Base-by-base conservation (phyloP, 306 rosid genomes). In the Datisca glomerata region DNA sequence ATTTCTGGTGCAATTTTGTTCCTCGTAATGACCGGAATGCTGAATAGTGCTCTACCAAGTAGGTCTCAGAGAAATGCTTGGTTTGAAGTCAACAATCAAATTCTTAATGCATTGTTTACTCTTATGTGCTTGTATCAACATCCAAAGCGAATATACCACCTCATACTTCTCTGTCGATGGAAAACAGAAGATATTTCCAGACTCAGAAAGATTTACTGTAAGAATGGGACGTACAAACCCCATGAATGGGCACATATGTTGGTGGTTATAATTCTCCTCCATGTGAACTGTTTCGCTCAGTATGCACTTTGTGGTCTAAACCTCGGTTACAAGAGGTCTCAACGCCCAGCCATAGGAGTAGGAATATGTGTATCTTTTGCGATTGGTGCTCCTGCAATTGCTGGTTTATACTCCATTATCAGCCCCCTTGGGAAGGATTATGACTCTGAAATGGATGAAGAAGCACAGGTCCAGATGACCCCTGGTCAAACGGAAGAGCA, bases 71-170 rank as follows among this genome's bases (percentile, higher is more conserved):
- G 95, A 49, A 43, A 89, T 45, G 60, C 52, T 33, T 83, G 97
- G 97, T 89, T 83, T 47, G 97, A 89, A 70, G 72, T 89, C 45
- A 83, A 83, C 52, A 89, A 89, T 65, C 97, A 83, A 65, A 89
- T 89, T 55, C 79, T 83, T 43, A 89, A 83, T 59, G 97, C 97
- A 21, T 55, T 89, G 36, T 89, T 83, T 59, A 83, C 97, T 37
- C 93, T 89, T 0, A 72, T 89, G 81, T 89, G 95, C 41, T 67
- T 89, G 73, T 89, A 89, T 64, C 85, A 72, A 45, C 95, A 89
- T 52, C 97, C 97, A 0, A 77, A 74, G 57, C 61, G 95, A 32
- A 39, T 74, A 45, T 42, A 89, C 70, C 86, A 89, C 59, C 91
- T 89, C 53, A 75, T 80, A 39, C 86, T 89, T 68, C 65, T 89